Evolutionary conservation across 2,329 filamentous ascomycete genomes (phyloP).

Genomic region (Colletotrichum scovillei): DNA sequence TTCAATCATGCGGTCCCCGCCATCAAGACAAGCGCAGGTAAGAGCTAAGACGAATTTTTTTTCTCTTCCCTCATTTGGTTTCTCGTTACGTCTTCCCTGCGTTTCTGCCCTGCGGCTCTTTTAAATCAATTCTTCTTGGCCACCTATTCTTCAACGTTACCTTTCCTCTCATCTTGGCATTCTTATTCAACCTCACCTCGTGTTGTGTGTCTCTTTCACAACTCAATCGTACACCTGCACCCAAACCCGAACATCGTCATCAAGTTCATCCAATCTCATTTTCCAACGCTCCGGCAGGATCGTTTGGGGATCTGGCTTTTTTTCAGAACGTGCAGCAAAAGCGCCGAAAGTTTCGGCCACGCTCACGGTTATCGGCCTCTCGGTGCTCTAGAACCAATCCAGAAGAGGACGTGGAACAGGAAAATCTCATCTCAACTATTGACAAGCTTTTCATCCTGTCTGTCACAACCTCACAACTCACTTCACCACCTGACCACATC

Average conservation of each 20-base stretch:
- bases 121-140: background rate
- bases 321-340: constrained; percentile 32
- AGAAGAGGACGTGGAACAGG: constrained; percentile 2
- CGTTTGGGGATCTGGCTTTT: constrained; percentile 7
- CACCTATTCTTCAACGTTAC: background rate
- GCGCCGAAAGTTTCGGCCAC: constrained; percentile 13
- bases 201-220: background rate
- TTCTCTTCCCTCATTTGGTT: constrained; percentile 20
- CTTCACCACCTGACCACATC: constrained; percentile 28
- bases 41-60: constrained; percentile 45
- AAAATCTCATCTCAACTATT: constrained; percentile 22
- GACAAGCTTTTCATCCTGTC: constrained; percentile 24
- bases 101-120: constrained; percentile 7
- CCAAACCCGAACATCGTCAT: background rate
- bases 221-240: background rate
- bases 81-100: background rate
- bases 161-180: constrained; percentile 3
- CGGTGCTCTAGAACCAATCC: constrained; percentile 2
- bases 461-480: background rate
- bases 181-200: background rate
- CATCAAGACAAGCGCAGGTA: constrained; percentile 70
- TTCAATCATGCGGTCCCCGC: constrained; percentile 67
- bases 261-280: constrained; percentile 9
- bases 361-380: background rate
- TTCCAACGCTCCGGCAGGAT: constrained; percentile 5